Evolutionary conservation across 1,139 yeast species (phyloP), one percentile per base, ranked within the genome.

Genomic region (Diutina rugosa): DNA sequence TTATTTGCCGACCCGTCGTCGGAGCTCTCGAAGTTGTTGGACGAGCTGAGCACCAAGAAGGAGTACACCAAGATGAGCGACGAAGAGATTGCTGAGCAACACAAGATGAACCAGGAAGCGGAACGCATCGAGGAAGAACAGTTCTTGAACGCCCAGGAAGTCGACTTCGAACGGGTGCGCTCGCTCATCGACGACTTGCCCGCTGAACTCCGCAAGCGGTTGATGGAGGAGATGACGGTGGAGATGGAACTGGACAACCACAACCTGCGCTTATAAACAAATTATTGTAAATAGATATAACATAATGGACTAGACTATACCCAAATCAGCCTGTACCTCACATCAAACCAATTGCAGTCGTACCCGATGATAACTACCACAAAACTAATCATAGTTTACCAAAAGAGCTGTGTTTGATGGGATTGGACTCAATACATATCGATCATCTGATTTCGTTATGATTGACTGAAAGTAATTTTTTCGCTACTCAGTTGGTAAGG

Each of bases 21-120:
- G 1, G 80, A 76, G 61, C 70, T 76, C 55, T 74, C 79, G 26
- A 74, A 71, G 60, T 67, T 76, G 46, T 65, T 76, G 54, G 80
- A 76, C 58, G 78, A 74, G 59, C 68, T 74, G 6, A 66, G 70
- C 46, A 62, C 61, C 51, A 60, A 64, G 54, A 63, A 64, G 56
- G 63, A 64, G 14, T 67, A 64, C 44, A 67, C 65, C 32, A 61
- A 62, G 48, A 57, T 63, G 46, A 57, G 60, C 12, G 70, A 67
- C 41, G 62, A 63, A 2, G 70, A 67, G 44, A 61, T 61, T 12
- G 67, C 63, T 26, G 65, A 64, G 56, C 69, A 70, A 52, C 65
- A 64, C 44, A 62, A 60, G 35, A 59, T 66, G 41, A 69, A 69
- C 58, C 65, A 62, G 35, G 70, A 71, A 57, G 72, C 70, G 1